These are phyloP conservation scores for Porcisia deanei DNA, from an alignment of 208 protist genomes.

Conservation along the genomic window DNA sequence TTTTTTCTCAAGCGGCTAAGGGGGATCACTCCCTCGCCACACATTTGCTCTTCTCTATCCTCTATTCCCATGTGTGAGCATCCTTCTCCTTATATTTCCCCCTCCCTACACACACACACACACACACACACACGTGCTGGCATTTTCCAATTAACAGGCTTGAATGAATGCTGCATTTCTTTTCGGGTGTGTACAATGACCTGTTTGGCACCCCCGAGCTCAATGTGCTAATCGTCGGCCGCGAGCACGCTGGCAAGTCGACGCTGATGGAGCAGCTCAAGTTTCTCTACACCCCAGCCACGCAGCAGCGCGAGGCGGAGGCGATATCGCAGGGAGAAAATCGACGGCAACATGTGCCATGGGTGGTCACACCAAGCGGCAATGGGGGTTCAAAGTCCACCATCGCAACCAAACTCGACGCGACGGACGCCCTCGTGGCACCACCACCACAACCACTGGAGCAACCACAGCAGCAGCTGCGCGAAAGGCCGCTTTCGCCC, in stretches of 20 bases:
- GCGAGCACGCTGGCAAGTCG: conserved; percentile 97
- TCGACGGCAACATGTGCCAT: conserved; percentile 5
- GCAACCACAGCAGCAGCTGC: neutral
- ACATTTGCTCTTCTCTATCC: neutral
- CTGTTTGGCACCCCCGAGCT: conserved; percentile 87
- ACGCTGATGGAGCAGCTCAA: conserved; percentile 98
- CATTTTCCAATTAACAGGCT: neutral
- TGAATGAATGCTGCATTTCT: conserved; percentile 69
- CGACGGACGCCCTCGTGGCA: neutral
- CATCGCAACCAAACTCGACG: neutral
- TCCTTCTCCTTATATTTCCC: neutral
- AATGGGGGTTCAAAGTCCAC: neutral
- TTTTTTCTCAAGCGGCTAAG: neutral
- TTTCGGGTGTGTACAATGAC: conserved; percentile 55
- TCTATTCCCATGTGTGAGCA: neutral
- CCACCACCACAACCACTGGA: neutral
- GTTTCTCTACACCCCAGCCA: conserved; percentile 57
- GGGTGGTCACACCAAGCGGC: conserved; percentile 9
- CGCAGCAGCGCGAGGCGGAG: conserved; percentile 19
- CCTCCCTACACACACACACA: neutral
- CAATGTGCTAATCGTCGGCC: conserved; percentile 93
- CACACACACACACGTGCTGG: neutral
- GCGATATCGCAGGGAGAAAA: neutral
- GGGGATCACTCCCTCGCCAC: neutral
- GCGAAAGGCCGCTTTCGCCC: conserved; percentile 5